Percentiles rank a stretch among this genome's conserved stretches.
Conservation (phyloP, 192 early-diverging fungal genomes). For the Rhizoclosmatium globosum region DNA sequence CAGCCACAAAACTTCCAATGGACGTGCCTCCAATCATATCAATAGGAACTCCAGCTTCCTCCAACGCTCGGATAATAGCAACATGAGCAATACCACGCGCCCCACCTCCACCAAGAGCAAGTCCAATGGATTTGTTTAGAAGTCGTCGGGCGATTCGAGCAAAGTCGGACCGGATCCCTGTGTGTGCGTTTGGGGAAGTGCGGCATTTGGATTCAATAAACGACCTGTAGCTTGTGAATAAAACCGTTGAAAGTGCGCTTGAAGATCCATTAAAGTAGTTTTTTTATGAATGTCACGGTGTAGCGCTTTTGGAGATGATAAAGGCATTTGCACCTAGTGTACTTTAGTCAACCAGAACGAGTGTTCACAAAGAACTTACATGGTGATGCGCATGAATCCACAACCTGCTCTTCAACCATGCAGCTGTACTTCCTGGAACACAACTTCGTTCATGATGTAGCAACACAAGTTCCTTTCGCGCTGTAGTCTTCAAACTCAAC, state of each 20-base stretch:
- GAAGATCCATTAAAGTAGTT: slow-evolving; percentile 48
- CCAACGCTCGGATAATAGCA: slow-evolving; percentile 91
- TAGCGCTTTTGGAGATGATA: slow-evolving; percentile 43
- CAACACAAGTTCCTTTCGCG: slow-evolving; percentile 95
- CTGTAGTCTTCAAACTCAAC: slow-evolving; percentile 95
- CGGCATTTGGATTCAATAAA: slow-evolving; percentile 15
- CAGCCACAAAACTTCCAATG: slow-evolving; percentile 95
- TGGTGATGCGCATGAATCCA: slow-evolving; percentile 99
- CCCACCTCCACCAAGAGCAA: slow-evolving; percentile 96
- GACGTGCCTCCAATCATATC: slow-evolving; percentile 99
- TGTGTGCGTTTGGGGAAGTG: slow-evolving; percentile 43
- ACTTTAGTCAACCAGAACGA: no score
- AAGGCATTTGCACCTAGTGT: slow-evolving; percentile 59
- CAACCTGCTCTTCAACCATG: slow-evolving; percentile 89
- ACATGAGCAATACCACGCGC: slow-evolving; percentile 94
- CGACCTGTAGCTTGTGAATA: slow-evolving; percentile 36
- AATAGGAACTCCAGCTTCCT: slow-evolving; percentile 97
- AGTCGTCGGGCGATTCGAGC: slow-evolving; percentile 89
- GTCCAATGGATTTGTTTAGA: slow-evolving; percentile 88
- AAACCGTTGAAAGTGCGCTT: slow-evolving; percentile 50
- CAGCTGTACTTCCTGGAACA: slow-evolving; percentile 81
- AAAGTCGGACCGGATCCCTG: slow-evolving; percentile 65
- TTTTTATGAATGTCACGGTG: slow-evolving; percentile 33
- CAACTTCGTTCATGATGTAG: slow-evolving; percentile 83
- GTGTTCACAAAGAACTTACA: slow-evolving; percentile 64